phyloP scores from a whole-genome alignment of 2,329 filamentous ascomycete genomes.

The Hypoxylon sp. region DNA sequence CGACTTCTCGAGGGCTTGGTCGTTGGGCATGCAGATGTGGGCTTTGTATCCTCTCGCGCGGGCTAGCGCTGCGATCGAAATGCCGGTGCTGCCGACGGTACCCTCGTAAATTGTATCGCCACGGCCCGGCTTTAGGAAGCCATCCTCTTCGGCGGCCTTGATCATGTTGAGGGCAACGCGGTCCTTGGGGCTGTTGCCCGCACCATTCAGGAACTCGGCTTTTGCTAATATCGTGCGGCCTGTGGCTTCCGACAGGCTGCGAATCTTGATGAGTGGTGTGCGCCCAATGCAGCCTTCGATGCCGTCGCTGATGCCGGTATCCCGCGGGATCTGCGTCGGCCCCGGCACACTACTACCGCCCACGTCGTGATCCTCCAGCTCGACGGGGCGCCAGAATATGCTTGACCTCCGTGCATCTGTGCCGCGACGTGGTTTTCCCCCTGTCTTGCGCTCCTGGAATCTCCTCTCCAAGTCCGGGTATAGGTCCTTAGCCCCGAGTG shows the following conservation, averaged over 20 bases:
- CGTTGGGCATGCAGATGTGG: conserved; percentile 97
- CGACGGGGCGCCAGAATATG: conserved; percentile 62
- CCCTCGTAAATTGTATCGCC: conserved; percentile 98
- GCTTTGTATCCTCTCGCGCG: conserved; percentile 89
- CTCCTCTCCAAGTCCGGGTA: conserved; percentile 79
- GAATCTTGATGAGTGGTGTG: conserved; percentile 88
- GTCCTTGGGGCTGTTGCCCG: conserved; percentile 94
- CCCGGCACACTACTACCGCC: conserved; percentile 26
- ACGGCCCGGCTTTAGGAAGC: conserved; percentile 79
- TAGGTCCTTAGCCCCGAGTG: conserved; percentile 81
- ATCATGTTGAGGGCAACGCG: conserved; percentile 94
- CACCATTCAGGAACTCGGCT: conserved; percentile 95
- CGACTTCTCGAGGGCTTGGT: conserved; percentile 89
- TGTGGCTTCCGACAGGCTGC: conserved; percentile 85
- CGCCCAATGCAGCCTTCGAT: conserved; percentile 94
- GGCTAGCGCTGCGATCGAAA: conserved; percentile 90
- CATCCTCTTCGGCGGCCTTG: conserved; percentile 79
- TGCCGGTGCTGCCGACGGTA: conserved; percentile 95
- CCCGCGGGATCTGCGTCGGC: conserved; percentile 42
- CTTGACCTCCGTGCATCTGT: conserved; percentile 54
- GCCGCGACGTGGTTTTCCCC: conserved; percentile 34
- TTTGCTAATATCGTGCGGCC: conserved; percentile 93
- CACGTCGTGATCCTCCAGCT: conserved; percentile 67
- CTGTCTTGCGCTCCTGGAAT: conserved; percentile 62
- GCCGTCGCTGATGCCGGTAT: conserved; percentile 72